Base-by-base conservation (phyloP, 208 protist genomes). In the Crithidia expoeki region DNA sequence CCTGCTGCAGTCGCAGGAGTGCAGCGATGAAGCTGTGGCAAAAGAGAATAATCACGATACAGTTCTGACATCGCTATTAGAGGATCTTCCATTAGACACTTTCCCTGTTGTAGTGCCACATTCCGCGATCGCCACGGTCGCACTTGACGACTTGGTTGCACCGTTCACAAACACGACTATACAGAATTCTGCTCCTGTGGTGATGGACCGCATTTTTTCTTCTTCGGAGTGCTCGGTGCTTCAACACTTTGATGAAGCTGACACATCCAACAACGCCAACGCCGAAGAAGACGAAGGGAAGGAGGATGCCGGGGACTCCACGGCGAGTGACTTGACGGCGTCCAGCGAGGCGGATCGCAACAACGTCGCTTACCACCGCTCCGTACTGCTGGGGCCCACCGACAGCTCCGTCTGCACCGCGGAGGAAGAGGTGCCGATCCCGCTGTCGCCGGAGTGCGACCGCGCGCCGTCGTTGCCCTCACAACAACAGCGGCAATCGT, bases 261-360 rank as follows among this genome's bases (percentile, higher is more conserved):
- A 47, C 12, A 17, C 36, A 42, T 12, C 12, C 12, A 6, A 47
- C 42, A 4, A 17, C 42, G 42, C 14, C 5, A 17, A 19, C 42
- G 12, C 42, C 16, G 3, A 47, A 3, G 42, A 47, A 17, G 16
- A 17, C 5, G 42, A n/a, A n/a, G 38, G 2, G 0, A 25, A 0
- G 1, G 16, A 47, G 2, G 36, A 30, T 11, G 17, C 16, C n/a
- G 14, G 44, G 16, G 47, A 67, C 46, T 55, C 47, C 14, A 67
- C 61, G 28, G 61, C 47, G n/a, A 67, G 61, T 47, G 47, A 57
- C n/a, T 23, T 67, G 49, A 57, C 47, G 0, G 49, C 23, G 34
- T 28, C 23, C 10, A 67, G 47, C 2, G 61, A 33, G 12, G 47
- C 17, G n/a, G 47, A 57, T n/a, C 14, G 21, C 11, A 21, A 34